Evolutionary conservation across 2,329 filamentous ascomycete genomes (phyloP), one percentile per base, ranked within the genome.

Genomic region (Lachnellula subtilissima): DNA sequence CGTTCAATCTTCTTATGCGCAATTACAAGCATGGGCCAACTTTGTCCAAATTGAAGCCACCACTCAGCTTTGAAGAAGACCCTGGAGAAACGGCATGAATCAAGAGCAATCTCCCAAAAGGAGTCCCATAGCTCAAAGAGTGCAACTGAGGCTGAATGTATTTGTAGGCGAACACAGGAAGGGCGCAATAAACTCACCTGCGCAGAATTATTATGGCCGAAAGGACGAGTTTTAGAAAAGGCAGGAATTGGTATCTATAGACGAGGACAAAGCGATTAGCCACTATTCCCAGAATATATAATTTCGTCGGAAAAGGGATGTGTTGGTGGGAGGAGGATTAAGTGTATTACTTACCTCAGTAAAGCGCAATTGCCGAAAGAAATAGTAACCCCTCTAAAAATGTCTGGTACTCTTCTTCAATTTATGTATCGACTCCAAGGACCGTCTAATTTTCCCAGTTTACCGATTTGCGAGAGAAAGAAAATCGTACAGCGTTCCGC

Each of bases 401-500:
- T 53, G 48, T 61, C 42, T 58, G 39, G 53, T 50, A 22, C 35
- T 19, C 32, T 54, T 62, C 51, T 57, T 54, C 54, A 60, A 57
- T 58, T 46, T 63, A 60, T 64, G 37, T 51, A 46, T 37, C 48
- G 40, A 55, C 49, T 39, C 52, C 50, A 53, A 61, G 36, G 50
- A 59, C 61, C 59, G 47, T 65, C 64, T 66, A 66, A 58, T 45
- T 54, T 51, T 54, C 55, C 59, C 53, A 52, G 47, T 58, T 52
- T 59, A 55, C 56, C 47, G 47, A 55, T 57, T 54, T 59, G 53
- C 43, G 35, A 55, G 53, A 43, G 60, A 62, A 57, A 54, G 52
- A 60, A 63, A 54, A 40, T 61, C 51, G 61, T 59, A 60, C 54
- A 66, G 57, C 48, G 58, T 61, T 65, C 58, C 59, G 58, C 59